These are phyloP conservation scores for Stentor roeselii DNA, from an alignment of 73 alveolate genomes.

Conservation along the genomic window DNA sequence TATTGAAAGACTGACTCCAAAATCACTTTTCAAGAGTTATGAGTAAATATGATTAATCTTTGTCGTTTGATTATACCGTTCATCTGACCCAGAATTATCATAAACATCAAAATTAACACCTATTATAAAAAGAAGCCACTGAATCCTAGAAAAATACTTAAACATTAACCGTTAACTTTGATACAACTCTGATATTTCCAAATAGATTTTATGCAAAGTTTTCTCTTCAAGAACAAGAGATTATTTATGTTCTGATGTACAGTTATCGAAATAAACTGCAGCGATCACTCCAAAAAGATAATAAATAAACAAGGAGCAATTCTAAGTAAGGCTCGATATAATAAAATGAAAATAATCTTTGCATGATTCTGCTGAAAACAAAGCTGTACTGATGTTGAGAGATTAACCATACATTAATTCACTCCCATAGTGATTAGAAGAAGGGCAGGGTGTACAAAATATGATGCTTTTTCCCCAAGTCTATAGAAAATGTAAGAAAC, in stretches of 20 bases:
- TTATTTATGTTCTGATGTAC: no score
- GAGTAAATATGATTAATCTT: background rate
- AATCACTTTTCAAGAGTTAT: background rate
- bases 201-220: no score
- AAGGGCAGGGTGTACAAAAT: no score
- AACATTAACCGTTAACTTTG: no score
- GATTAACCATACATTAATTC: background rate
- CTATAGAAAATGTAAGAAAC: background rate
- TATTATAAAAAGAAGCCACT: background rate
- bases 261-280: no score
- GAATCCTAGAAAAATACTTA: background rate
- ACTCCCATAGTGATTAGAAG: no score
- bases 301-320: background rate
- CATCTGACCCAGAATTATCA: constrained; percentile 9
- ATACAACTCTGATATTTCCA: background rate
- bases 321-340: background rate
- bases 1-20: background rate
- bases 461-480: background rate
- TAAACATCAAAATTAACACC: background rate
- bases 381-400: background rate
- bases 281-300: no score
- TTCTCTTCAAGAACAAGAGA: no score
- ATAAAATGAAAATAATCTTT: background rate
- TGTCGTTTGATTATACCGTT: background rate
- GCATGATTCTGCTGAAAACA: background rate